Base-by-base conservation (phyloP, 2,329 filamentous ascomycete species). In the Pseudonectria foliicola region DNA sequence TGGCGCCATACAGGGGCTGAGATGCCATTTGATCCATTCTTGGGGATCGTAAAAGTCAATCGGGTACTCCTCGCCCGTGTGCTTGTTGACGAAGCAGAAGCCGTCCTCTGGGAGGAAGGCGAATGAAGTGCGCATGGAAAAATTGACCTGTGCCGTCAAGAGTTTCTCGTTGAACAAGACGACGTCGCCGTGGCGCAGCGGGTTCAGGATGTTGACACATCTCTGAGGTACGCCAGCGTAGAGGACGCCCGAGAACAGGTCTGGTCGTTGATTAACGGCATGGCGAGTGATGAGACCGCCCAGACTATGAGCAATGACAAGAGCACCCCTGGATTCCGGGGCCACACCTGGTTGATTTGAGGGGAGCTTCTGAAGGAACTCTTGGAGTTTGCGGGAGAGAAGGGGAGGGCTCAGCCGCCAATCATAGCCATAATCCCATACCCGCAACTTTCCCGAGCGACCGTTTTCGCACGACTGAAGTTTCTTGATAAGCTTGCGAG, bases 371-470 rank as follows among this genome's bases (percentile, higher is more conserved):
- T 84, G 77, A 11, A 96, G 66, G 50, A 85, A 95, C 13, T 73
- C 62, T 25, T 81, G 75, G n/a, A 96, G 65, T 41, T 77, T 77
- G 29, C 70, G 68, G 3, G 84, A 88, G 0, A 92, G 71, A 1
- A 87, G 66, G 51, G 82, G 75, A 1, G 90, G 90, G 44, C 85
- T 92, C 26, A 95, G 66, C 12, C 90, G 75, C 90, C 90, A 96
- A 61, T 96, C 90, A 51, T 95, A 96, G 13, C 89, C 88, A 54
- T 90, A 96, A 50, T 95, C 82, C 68, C 88, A 88, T 1, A 95
- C 74, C 30, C 87, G 73, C 6, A 95, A 64, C 43, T 74, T 81
- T 7, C 85, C 86, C 4, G 66, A 70, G 34, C 75, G 72, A 2
- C 76, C 78, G 50, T 93, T 93, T 10, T 86, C 78, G 45, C 77